Conservation (phyloP, 2,329 filamentous ascomycete species). For the Fusarium tuaranense region DNA sequence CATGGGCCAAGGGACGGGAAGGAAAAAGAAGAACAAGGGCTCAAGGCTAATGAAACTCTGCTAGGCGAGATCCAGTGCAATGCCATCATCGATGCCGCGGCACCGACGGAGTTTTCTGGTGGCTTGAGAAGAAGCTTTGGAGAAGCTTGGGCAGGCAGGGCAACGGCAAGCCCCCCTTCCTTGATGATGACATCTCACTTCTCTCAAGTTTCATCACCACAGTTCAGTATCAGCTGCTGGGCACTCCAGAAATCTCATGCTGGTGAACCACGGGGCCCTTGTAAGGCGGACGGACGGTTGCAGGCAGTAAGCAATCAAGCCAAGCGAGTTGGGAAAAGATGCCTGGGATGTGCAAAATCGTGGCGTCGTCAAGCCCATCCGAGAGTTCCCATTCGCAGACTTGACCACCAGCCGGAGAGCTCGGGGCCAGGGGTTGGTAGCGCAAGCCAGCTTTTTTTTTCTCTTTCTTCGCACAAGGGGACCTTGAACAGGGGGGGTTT, state of each 20-base stretch:
- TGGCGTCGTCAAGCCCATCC: conserved; percentile 32
- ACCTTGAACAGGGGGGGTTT: not conserved
- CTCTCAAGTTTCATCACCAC: conserved; percentile 22
- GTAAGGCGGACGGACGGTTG: not conserved
- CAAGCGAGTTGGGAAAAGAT: conserved; percentile 11
- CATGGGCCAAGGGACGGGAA: not conserved
- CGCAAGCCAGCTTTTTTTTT: conserved; percentile 18
- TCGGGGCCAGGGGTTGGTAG: conserved; percentile 36
- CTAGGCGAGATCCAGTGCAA: conserved; percentile 4
- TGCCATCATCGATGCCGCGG: conserved; percentile 35
- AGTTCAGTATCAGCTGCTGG: conserved; percentile 7
- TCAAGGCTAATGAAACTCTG: conserved; percentile 7
- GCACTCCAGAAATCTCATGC: conserved; percentile 17
- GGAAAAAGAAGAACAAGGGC: not conserved
- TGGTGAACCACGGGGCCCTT: conserved; percentile 20
- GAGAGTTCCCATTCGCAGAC: conserved; percentile 44
- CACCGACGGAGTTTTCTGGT: conserved; percentile 30
- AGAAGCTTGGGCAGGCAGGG: conserved; percentile 15
- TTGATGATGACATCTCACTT: conserved; percentile 37
- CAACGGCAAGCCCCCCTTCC: conserved; percentile 25
- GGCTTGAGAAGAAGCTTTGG: not conserved
- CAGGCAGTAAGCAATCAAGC: conserved; percentile 3
- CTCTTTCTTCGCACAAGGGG: conserved; percentile 13
- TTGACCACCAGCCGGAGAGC: conserved; percentile 38
- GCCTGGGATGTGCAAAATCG: conserved; percentile 24